A percentile compares a stretch with the other conserved stretches of the same genome.
phyloP scores from a whole-genome alignment of 345 rosid species.

The Stellera chamaejasme region DNA sequence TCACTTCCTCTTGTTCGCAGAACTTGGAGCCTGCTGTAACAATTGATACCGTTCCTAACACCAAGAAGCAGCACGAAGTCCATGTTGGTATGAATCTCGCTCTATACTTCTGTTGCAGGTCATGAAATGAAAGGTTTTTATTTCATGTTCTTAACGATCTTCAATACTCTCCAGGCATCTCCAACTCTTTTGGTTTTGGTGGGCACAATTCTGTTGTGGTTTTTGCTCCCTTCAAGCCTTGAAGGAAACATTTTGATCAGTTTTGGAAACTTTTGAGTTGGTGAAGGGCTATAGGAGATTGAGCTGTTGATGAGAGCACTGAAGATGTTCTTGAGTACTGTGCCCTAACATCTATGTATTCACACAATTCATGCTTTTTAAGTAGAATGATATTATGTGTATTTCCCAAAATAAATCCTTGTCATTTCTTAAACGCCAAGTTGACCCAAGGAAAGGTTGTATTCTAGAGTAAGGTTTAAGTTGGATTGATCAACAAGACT shows the following conservation, averaged over 20 bases:
- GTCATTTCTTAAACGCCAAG: no score
- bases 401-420: no score
- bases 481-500: no score
- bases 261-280: not conserved
- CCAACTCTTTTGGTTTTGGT: slow-evolving; percentile 60
- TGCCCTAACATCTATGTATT: no score
- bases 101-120: not conserved
- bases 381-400: no score
- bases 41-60: slow-evolving; percentile 54
- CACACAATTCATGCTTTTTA: no score
- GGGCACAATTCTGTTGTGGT: slow-evolving; percentile 68
- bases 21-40: slow-evolving; percentile 45
- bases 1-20: slow-evolving; percentile 18
- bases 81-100: slow-evolving; percentile 35
- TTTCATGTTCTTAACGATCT: not conserved
- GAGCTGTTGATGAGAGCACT: no score
- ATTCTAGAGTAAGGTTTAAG: no score
- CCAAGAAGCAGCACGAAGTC: slow-evolving; percentile 50
- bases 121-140: not conserved
- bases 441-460: no score
- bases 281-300: no score
- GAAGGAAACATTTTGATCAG: not conserved
- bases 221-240: slow-evolving; percentile 45
- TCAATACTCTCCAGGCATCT: slow-evolving; percentile 33
- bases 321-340: no score